Evolutionary conservation across 2,329 filamentous ascomycete genomes (phyloP), one percentile per base, ranked within the genome.

Genomic region (Aspergillus brunneoviolaceus): DNA sequence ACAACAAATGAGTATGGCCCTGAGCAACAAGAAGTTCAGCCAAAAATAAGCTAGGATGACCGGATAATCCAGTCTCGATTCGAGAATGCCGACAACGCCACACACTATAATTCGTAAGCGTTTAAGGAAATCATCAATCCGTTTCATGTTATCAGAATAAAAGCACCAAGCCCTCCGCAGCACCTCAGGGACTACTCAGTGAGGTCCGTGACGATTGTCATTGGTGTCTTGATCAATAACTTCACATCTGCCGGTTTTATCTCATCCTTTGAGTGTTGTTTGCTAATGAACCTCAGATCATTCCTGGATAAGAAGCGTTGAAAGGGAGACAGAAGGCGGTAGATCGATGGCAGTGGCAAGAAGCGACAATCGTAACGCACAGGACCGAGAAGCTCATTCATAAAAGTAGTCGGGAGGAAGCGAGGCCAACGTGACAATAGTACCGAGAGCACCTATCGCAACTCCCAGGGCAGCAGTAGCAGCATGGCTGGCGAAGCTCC

Each of bases 351-450:
- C 23, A 23, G 23, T 23, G 23, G 4, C 23, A 23, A 23, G 23
- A 23, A 23, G 23, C 1, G 23, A 23, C 23, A 23, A 23, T 23
- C 23, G 23, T 23, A 23, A 23, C 23, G 3, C 23, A 4, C 23
- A 3, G 23, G 5, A 23, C 23, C 23, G 23, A 23, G 23, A 23
- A 4, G 33, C 19, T 50, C 31, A 29, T 65, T 67, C 78, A 45
- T 70, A 65, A 64, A 80, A 80, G 64, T 74, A 80, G 55, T 79
- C 76, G 5, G 73, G 68, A 9, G 79, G 79, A 14, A 81, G 70
- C 25, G 77, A 70, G 12, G 77, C 76, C 49, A 81, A 69, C 19
- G 74, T 66, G 48, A 74, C 70, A 47, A 80, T 70, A 16, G 76
- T 76, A 23, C 77, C 74, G 35, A 80, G 67, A 5, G 77, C 74